Evolutionary conservation across 345 rosid species (phyloP), one percentile per base, ranked within the genome.

Genomic region (Lepidium africanum): DNA sequence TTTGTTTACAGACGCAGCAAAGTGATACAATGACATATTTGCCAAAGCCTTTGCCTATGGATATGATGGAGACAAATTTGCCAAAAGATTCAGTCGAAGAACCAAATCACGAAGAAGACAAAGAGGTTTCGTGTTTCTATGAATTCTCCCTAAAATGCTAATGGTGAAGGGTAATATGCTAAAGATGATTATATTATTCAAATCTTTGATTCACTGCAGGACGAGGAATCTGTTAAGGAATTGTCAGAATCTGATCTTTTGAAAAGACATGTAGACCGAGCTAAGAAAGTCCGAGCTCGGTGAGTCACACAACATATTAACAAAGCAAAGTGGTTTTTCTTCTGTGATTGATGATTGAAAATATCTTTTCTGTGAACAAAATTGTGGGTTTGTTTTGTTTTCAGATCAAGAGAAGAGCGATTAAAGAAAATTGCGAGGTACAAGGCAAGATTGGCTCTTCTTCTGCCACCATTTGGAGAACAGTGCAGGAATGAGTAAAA

Each of bases 381-480:
- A 21, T 33, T 52, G 41, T 2, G 40, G 70, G 51, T 55, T 50
- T 43, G 55, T 59, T 45, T 70, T n/a, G 62, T 46, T 50, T 72
- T 55, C 62, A 94, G 96, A 75, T 79, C 86, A 48, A 81, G 86
- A 69, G 91, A 85, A 74, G 89, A 84, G 59, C 81, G 96, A 58
- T 53, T 75, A 68, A 86, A 82, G 60, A 83, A 88, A 68, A 93
- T 91, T 13, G 92, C 84, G 11, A 87, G 99, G 79, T 89, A 87
- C 85, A 87, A 84, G 79, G 77, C 81, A 37, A 86, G 96, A 80
- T 82, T 93, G 13, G 88, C 88, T 69, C 92, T 88, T 69, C 92
- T 93, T 75, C 89, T 93, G 51, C 99, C 99, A 38, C 95, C 85
- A 10, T 81, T 74, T 38, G 83, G 80, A 53, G 97, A 93, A 66